Percentiles rank a stretch among this genome's conserved stretches.
Evolutionary conservation across 306 rosid species (phyloP).

Genomic region (Acacia acuminata): DNA sequence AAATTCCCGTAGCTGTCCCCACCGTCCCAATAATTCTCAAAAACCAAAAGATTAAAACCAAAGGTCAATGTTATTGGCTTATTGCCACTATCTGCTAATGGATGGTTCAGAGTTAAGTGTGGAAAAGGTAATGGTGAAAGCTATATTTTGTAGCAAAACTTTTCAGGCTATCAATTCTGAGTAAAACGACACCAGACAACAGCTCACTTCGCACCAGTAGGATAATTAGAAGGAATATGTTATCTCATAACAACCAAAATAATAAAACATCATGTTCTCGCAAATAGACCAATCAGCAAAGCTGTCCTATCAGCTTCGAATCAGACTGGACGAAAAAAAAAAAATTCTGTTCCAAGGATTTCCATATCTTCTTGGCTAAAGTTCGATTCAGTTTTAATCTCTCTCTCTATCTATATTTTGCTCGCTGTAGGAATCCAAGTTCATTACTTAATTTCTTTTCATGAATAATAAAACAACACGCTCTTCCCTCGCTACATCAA

Average conservation of each 20-base stretch:
- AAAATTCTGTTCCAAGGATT: neutral
- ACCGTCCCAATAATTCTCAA: neutral
- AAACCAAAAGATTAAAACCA: slow-evolving; percentile 5
- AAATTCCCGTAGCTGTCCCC: neutral
- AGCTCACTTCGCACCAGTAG: slow-evolving; percentile 17
- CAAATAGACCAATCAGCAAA: slow-evolving; percentile 24
- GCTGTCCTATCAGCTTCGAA: neutral
- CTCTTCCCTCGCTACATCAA: neutral
- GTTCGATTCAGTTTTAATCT: neutral
- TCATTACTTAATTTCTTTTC: neutral
- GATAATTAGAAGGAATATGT: slow-evolving; percentile 13
- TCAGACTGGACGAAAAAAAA: neutral
- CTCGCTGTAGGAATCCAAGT: neutral
- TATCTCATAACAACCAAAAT: neutral
- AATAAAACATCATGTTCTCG: neutral
- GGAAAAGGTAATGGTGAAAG: slow-evolving; percentile 14
- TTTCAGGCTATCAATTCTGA: slow-evolving; percentile 5
- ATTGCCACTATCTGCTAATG: slow-evolving; percentile 15
- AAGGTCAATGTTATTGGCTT: slow-evolving; percentile 16
- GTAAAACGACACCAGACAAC: slow-evolving; percentile 37
- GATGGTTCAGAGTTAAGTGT: neutral
- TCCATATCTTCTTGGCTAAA: neutral
- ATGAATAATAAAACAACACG: neutral
- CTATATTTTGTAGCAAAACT: slow-evolving; percentile 5
- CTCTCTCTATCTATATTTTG: too few species aligned